A percentile compares a stretch with the other conserved stretches of the same genome.
These are phyloP conservation scores for Daldinia eschscholtzii DNA, from an alignment of 2,329 filamentous ascomycete genomes.

Conservation along the genomic window DNA sequence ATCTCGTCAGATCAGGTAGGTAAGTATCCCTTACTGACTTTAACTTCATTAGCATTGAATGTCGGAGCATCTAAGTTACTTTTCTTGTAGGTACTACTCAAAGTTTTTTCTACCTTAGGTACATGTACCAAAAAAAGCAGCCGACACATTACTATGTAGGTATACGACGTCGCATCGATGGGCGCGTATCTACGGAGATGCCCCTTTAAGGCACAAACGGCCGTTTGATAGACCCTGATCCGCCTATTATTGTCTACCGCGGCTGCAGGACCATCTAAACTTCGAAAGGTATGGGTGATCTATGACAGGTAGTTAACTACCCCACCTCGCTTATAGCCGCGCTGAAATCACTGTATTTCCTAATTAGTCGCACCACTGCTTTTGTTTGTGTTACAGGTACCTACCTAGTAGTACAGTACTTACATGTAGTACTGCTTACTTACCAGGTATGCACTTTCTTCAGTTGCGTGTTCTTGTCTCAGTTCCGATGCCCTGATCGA, in stretches of 20 bases:
- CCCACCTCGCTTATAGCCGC: conserved; percentile 34
- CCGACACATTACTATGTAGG: too few relatives aligned
- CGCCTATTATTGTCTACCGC: conserved; percentile 28
- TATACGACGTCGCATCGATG: conserved; percentile 33
- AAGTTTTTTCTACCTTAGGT: conserved; percentile 9
- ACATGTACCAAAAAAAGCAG: conserved; percentile 17
- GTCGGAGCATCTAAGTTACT: conserved; percentile 11
- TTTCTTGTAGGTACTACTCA: conserved; percentile 14
- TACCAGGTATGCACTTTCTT: background rate
- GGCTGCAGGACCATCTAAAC: conserved; percentile 15
- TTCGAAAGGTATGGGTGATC: conserved; percentile 25
- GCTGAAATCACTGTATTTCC: conserved; percentile 26
- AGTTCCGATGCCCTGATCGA: conserved; percentile 20
- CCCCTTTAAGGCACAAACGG: conserved; percentile 17
- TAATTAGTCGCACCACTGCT: conserved; percentile 25
- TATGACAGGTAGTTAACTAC: conserved; percentile 14
- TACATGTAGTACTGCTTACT: background rate
- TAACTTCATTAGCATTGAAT: background rate
- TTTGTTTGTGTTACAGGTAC: conserved; percentile 32
- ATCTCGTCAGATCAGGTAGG: background rate
- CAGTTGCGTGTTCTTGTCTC: conserved; percentile 9
- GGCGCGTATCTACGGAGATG: conserved; percentile 25
- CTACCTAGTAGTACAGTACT: background rate
- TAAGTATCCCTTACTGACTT: background rate
- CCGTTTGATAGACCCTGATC: conserved; percentile 17